Percentiles rank a stretch among this genome's conserved stretches.
phyloP scores from a whole-genome alignment of 2,329 filamentous ascomycete species.

The Capronia americana region DNA sequence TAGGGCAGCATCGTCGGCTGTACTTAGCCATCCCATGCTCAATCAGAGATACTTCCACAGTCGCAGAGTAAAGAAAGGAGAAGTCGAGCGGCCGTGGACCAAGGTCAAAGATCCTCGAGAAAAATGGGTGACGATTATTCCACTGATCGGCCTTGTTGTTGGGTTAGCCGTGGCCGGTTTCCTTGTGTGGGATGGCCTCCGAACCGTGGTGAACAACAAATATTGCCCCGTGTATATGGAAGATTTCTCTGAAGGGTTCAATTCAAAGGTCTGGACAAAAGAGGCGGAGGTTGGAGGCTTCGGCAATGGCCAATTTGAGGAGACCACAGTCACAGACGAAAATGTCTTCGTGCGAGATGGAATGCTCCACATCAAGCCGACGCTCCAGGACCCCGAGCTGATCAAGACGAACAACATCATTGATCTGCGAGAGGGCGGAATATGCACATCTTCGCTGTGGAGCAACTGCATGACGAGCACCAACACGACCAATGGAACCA shows the following conservation, averaged over 20 bases:
- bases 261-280: conserved; percentile 67
- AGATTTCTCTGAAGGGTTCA: conserved; percentile 65
- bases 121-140: conserved; percentile 86
- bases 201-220: conserved; percentile 73
- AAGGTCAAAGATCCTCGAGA: conserved; percentile 73
- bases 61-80: conserved; percentile 72
- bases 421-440: conserved; percentile 69
- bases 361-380: conserved; percentile 76
- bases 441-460: conserved; percentile 69
- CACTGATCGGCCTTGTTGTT: conserved; percentile 71
- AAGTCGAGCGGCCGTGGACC: conserved; percentile 76
- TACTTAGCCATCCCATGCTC: conserved; percentile 21
- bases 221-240: conserved; percentile 74
- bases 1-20: conserved; percentile 32
- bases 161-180: conserved; percentile 73
- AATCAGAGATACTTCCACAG: conserved; percentile 65
- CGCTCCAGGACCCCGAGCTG: conserved; percentile 71
- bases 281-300: conserved; percentile 64
- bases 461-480: conserved; percentile 73
- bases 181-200: conserved; percentile 76
- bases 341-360: conserved; percentile 77
- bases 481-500: conserved; percentile 77
- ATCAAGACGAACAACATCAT: conserved; percentile 72
- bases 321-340: conserved; percentile 73
- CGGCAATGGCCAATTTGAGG: conserved; percentile 79